phyloP scores from a whole-genome alignment of 2,329 filamentous ascomycete species.

The Claviceps purpurea region DNA sequence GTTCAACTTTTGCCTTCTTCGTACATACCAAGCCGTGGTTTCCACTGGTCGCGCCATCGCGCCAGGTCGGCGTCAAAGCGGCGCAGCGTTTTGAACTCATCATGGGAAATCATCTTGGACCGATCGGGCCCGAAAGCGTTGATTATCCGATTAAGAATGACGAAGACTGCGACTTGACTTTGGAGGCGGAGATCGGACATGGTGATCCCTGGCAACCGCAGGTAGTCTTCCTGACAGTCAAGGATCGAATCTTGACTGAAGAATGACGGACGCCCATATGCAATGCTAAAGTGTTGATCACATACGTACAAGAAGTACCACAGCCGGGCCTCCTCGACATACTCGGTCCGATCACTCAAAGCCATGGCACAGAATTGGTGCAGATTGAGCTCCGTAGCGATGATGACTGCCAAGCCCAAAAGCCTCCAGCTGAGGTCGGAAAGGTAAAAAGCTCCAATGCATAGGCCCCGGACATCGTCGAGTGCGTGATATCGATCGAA shows the following conservation, averaged over 20 bases:
- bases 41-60: slow-evolving; percentile 24
- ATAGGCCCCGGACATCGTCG: slow-evolving; percentile 46
- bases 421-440: slow-evolving; percentile 43
- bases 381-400: slow-evolving; percentile 43
- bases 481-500: slow-evolving; percentile 39
- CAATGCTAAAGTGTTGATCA: slow-evolving; percentile 52
- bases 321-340: slow-evolving; percentile 41
- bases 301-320: slow-evolving; percentile 54
- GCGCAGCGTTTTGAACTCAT: slow-evolving; percentile 20
- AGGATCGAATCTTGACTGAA: slow-evolving; percentile 45
- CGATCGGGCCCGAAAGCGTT: slow-evolving; percentile 44
- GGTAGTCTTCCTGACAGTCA: slow-evolving; percentile 40
- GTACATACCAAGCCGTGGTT: slow-evolving; percentile 17
- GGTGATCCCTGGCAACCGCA: slow-evolving; percentile 34
- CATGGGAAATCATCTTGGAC: slow-evolving; percentile 19
- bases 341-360: slow-evolving; percentile 27
- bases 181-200: slow-evolving; percentile 42
- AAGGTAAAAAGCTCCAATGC: slow-evolving; percentile 51
- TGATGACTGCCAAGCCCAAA: slow-evolving; percentile 43
- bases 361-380: slow-evolving; percentile 39
- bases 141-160: slow-evolving; percentile 45
- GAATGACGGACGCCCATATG: slow-evolving; percentile 44
- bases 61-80: slow-evolving; percentile 19
- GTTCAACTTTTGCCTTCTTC: background rate
- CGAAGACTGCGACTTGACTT: slow-evolving; percentile 46